A percentile compares a stretch with the other conserved stretches of the same genome.
Conservation (phyloP, 805 yeast genomes). For the Saccharomycopsis vini region DNA sequence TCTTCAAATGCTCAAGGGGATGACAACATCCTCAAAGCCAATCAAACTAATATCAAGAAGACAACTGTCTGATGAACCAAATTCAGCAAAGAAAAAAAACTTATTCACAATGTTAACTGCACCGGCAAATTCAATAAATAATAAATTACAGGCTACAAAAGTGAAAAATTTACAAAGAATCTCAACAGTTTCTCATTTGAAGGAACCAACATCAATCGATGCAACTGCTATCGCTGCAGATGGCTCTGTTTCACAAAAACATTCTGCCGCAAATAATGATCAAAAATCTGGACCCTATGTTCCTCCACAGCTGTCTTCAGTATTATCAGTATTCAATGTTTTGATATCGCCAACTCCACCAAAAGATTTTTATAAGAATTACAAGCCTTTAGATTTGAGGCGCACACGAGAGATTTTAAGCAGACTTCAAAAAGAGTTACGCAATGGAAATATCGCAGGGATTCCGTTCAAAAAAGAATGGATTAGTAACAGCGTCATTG, state of each 20-base stretch:
- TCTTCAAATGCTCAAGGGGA: no score
- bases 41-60: neutral
- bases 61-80: neutral
- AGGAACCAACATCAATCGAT: neutral
- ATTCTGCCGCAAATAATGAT: no score
- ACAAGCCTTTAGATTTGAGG: slow-evolving; percentile 1
- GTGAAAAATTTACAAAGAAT: no score
- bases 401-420: no score
- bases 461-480: neutral
- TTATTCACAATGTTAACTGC: no score
- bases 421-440: slow-evolving; percentile 1
- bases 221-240: no score
- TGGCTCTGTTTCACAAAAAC: neutral
- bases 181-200: no score
- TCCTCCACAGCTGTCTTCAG: slow-evolving; percentile 42
- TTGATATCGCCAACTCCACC: slow-evolving; percentile 50
- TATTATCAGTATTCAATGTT: slow-evolving; percentile 44
- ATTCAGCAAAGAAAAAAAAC: neutral
- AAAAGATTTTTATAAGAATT: slow-evolving; percentile 31
- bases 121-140: neutral
- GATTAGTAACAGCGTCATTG: slow-evolving; percentile 42
- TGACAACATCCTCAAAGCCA: neutral
- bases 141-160: no score
- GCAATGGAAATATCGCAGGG: neutral
- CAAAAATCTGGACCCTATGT: slow-evolving; percentile 13